These are phyloP conservation scores for Fraxinus angustifolia DNA, from an alignment of 305 asterid genomes.

Conservation along the genomic window DNA sequence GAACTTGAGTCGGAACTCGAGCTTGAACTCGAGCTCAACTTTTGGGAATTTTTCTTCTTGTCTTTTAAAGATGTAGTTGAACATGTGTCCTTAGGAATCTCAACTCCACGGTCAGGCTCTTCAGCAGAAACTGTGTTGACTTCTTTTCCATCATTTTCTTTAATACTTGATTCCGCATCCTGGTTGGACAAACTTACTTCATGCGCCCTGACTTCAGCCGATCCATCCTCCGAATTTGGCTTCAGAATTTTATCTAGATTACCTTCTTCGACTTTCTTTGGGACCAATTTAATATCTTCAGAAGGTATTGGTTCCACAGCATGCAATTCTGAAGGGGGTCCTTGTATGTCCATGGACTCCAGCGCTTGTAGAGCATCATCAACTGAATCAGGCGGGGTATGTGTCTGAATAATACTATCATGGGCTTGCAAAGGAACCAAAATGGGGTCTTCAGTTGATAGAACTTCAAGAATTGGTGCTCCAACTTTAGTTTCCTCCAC, in stretches of 20 bases:
- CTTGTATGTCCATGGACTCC: constrained; percentile 6
- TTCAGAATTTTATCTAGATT: background rate
- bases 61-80: background rate
- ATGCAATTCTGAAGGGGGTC: constrained; percentile 21
- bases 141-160: constrained; percentile 2
- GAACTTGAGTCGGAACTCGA: constrained; percentile 23
- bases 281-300: constrained; percentile 9
- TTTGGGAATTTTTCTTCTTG: constrained; percentile 15
- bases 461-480: constrained; percentile 28
- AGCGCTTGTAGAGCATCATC: constrained; percentile 11
- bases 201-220: background rate
- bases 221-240: background rate
- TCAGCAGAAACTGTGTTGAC: background rate
- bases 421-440: constrained; percentile 28
- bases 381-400: constrained; percentile 26
- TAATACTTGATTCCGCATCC: constrained; percentile 1
- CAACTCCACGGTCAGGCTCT: background rate
- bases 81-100: background rate
- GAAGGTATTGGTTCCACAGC: constrained; percentile 11
- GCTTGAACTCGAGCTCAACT: constrained; percentile 26
- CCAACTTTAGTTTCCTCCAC: constrained; percentile 18
- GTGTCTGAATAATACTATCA: constrained; percentile 21
- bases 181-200: background rate
- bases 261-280: background rate
- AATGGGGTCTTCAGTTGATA: constrained; percentile 31